Percentiles rank a stretch among this genome's conserved stretches.
Conservation (phyloP, 2,329 filamentous ascomycete species). For the Fusarium caatingaense region DNA sequence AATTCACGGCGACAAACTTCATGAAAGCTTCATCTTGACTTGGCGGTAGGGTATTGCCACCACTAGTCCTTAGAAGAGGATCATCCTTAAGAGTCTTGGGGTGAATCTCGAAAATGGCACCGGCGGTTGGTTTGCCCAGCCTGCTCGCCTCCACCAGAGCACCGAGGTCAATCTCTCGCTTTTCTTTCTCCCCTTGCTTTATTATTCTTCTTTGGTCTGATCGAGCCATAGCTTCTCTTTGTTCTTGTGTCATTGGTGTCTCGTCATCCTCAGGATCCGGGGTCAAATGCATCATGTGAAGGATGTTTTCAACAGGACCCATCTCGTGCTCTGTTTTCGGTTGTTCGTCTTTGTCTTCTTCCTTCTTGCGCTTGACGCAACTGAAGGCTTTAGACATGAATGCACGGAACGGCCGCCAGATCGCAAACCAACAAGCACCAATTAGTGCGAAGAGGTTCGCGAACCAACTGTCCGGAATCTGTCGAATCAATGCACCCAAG, state of each 20-base stretch:
- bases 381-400: conserved; percentile 27
- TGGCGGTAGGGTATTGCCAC: conserved; percentile 49
- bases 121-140: conserved; percentile 39
- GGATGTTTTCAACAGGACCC: conserved; percentile 41
- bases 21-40: conserved; percentile 54
- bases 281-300: conserved; percentile 39
- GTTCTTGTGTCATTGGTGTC: conserved; percentile 41
- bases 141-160: conserved; percentile 50
- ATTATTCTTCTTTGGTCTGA: conserved; percentile 31
- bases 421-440: background rate
- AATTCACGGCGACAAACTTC: conserved; percentile 43
- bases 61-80: conserved; percentile 50
- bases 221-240: conserved; percentile 39
- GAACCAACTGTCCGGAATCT: conserved; percentile 54
- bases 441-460: conserved; percentile 42
- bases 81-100: conserved; percentile 55
- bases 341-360: conserved; percentile 26
- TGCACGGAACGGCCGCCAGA: conserved; percentile 28
- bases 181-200: conserved; percentile 34
- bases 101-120: conserved; percentile 54
- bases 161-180: conserved; percentile 47
- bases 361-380: conserved; percentile 43
- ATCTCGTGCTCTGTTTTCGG: conserved; percentile 40
- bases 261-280: conserved; percentile 29
- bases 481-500: conserved; percentile 60